These are phyloP conservation scores for Hylodesmum podocarpum DNA, from an alignment of 306 rosid species.

Conservation along the genomic window DNA sequence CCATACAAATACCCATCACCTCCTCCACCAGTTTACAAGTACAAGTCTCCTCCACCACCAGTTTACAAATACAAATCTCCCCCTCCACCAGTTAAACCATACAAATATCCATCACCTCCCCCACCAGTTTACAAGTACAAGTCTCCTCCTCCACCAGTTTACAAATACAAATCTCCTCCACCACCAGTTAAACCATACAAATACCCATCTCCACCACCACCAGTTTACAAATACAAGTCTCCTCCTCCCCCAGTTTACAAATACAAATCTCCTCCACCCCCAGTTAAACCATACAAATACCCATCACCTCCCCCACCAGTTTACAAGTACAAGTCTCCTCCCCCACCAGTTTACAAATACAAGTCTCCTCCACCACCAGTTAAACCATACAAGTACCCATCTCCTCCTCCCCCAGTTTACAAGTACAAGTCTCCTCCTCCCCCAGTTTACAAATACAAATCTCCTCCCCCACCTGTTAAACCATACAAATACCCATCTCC, in stretches of 20 bases:
- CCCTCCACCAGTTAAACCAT: not conserved
- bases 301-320: conserved; percentile 59
- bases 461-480: not conserved
- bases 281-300: conserved; percentile 48
- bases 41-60: conserved; percentile 6
- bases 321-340: not conserved
- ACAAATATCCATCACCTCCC: not conserved
- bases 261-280: conserved; percentile 25
- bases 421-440: not conserved
- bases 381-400: not conserved
- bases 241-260: conserved; percentile 6
- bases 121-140: not conserved
- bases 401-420: not conserved
- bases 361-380: not conserved
- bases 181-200: not conserved
- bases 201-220: not conserved
- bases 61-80: too few relatives aligned
- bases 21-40: not conserved
- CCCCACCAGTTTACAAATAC: not conserved
- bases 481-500: not conserved
- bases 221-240: not conserved
- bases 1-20: not conserved
- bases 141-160: not conserved
- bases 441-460: not conserved
- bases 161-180: not conserved